Percentiles rank a stretch among this genome's conserved stretches.
Conservation (phyloP, 106 monocot species). For the Platanthera zijinensis region DNA sequence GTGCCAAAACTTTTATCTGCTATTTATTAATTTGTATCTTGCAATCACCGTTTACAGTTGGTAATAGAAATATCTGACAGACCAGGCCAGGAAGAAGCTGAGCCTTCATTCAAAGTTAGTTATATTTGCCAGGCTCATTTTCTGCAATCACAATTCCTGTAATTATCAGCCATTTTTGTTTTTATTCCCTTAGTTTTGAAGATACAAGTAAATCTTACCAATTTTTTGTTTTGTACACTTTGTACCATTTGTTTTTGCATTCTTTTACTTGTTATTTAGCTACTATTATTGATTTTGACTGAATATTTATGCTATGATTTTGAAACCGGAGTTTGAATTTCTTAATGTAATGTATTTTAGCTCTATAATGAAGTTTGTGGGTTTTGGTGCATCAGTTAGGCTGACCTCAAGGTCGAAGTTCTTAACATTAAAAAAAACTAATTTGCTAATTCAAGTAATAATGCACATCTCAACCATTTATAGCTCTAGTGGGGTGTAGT, state of each 20-base stretch:
- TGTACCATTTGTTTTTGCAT: not conserved
- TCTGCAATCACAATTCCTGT: not conserved
- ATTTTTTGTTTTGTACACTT: not conserved
- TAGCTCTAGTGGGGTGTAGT: no score
- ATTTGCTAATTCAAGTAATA: no score
- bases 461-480: no score
- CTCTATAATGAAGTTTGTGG: no score
- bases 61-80: constrained; percentile 10
- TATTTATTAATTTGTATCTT: not conserved
- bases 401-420: no score
- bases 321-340: not conserved
- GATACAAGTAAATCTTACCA: not conserved
- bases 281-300: not conserved
- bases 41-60: not conserved
- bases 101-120: constrained; percentile 13
- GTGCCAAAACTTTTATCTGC: not conserved
- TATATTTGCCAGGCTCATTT: not conserved
- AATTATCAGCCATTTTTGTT: constrained; percentile 1
- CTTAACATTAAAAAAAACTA: no score
- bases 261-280: not conserved
- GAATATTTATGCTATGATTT: not conserved
- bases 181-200: not conserved
- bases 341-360: not conserved
- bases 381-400: no score
- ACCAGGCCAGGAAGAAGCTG: constrained; percentile 11